Conservation (phyloP, 2,329 filamentous ascomycete species). For the Fusarium tjaetaba region DNA sequence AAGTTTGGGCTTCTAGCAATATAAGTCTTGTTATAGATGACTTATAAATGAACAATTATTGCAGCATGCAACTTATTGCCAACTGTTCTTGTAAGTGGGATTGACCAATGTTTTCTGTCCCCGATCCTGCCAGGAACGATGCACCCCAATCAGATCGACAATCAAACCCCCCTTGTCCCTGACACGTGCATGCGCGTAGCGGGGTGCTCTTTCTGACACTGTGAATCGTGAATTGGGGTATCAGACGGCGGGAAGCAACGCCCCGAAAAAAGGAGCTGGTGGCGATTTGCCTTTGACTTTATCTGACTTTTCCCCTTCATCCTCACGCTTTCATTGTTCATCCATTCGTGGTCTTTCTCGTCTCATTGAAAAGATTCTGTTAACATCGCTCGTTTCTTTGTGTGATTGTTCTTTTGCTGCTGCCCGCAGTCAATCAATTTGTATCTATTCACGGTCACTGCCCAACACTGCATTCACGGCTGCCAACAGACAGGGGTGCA, state of each 20-base stretch:
- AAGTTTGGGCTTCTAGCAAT: neutral
- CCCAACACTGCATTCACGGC: slow-evolving; percentile 10
- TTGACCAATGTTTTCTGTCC: neutral
- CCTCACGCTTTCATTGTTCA: slow-evolving; percentile 11
- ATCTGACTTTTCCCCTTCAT: slow-evolving; percentile 12
- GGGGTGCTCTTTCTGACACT: slow-evolving; percentile 38
- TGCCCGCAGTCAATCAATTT: slow-evolving; percentile 13
- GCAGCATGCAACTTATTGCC: neutral
- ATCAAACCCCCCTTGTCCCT: slow-evolving; percentile 4
- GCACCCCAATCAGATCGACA: slow-evolving; percentile 33
- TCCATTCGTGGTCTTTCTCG: neutral
- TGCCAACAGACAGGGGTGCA: slow-evolving; percentile 22
- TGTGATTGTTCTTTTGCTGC: slow-evolving; percentile 8
- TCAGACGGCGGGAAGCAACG: slow-evolving; percentile 14
- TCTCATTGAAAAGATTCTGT: neutral
- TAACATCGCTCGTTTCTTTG: neutral
- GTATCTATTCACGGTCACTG: slow-evolving; percentile 17
- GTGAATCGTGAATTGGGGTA: slow-evolving; percentile 46
- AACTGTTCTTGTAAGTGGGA: neutral
- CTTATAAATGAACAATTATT: neutral
- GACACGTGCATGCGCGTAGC: slow-evolving; percentile 50
- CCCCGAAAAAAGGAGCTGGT: slow-evolving; percentile 40
- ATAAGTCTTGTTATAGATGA: neutral
- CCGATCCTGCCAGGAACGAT: slow-evolving; percentile 13
- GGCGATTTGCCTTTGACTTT: slow-evolving; percentile 37